Base-by-base conservation (phyloP, 164 flowering plant species). In the Tetrastigma voinierianum region DNA sequence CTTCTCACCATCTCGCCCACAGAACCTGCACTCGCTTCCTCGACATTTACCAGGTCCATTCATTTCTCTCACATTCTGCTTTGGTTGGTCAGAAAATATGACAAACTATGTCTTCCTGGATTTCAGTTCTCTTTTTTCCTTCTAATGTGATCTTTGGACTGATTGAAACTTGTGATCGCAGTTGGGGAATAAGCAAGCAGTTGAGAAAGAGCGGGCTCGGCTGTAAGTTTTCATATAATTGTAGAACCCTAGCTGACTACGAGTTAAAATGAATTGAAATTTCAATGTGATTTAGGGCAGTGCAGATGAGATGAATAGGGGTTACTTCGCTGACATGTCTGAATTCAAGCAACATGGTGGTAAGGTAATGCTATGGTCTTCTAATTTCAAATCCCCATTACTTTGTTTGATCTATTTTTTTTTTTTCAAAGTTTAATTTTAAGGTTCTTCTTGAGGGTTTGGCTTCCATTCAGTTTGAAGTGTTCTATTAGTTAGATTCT, bases 261-360 rank as follows among this genome's bases (percentile, higher is more conserved):
- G 47, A 46, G 23, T 18, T 24, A n/a, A 4, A 43, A 16, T 21
- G 16, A n/a, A 19, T 46, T 46, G 25, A 47, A 47, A 55, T 55
- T 32, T 61, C 40, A 9, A 19, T 69, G 61, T 67, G 67, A 47
- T 76, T 71, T 85, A 80, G 90, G 83, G 84, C 97, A 95, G 98
- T 86, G 44, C 73, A 66, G 98, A 96, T 84, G 99, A 92, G 77
- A 83, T 92, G 95, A 96, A 76, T 61, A 79, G 99, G 75, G 97
- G 99, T 25, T 89, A 90, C 76, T 96, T 96, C 64, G 95, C 90
- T 12, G 98, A 96, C 66, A 82, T 89, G 44, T 56, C 80, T 0
- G 99, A 96, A 77, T 74, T 90, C 47, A 83, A 86, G 80, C 67
- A 90, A 70, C 96, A 96, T 78, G 96, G 96, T 67, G 98, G 98